Evolutionary conservation across 805 yeast genomes (phyloP).

Genomic region (Hanseniaspora mollemarum): DNA sequence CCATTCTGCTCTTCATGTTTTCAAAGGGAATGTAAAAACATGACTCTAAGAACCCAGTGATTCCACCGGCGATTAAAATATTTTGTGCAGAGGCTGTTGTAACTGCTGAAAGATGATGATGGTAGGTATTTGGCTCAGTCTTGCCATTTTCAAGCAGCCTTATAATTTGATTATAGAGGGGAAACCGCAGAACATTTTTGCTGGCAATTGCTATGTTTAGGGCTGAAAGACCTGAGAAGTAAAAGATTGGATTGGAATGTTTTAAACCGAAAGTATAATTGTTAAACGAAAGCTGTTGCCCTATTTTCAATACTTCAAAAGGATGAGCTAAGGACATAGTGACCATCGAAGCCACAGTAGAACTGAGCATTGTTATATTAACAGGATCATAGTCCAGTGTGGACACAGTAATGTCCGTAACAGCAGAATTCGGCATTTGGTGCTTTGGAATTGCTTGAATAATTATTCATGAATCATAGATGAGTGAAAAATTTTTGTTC

Average conservation of each 20-base stretch:
- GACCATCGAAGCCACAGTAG: conserved; percentile 14
- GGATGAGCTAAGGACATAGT: conserved; percentile 16
- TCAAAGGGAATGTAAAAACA: conserved; percentile 16
- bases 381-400: conserved; percentile 7
- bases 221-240: conserved; percentile 13
- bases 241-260: conserved; percentile 3
- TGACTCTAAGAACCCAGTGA: conserved; percentile 16
- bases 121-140: not conserved
- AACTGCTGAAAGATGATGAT: conserved; percentile 3
- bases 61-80: conserved; percentile 9
- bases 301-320: conserved; percentile 16
- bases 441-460: no score
- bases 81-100: conserved; percentile 5
- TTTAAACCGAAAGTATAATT: conserved; percentile 7
- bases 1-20: conserved; percentile 16
- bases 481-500: no score
- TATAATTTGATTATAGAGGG: conserved; percentile 10
- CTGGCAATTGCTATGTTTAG: conserved; percentile 13
- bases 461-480: no score
- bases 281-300: conserved; percentile 16
- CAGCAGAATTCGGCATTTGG: conserved; percentile 2
- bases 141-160: conserved; percentile 4
- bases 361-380: conserved; percentile 2
- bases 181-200: conserved; percentile 12
- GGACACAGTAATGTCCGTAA: not conserved